Percentiles rank a stretch among this genome's conserved stretches.
Conservation (phyloP, 768 basidiomycete genomes). For the Rhizopogon vesiculosus region DNA sequence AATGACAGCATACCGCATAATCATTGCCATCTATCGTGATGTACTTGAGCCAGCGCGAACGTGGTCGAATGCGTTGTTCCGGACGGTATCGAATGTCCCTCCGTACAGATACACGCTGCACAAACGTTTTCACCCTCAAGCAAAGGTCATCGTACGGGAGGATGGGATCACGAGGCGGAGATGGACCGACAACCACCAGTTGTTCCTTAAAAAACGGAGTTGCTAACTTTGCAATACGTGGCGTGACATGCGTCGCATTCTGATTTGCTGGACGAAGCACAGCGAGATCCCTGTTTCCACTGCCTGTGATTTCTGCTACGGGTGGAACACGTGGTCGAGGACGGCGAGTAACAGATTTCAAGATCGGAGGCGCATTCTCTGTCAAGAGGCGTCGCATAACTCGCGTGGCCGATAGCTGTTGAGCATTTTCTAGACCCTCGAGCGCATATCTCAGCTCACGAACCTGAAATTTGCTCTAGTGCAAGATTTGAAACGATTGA, state of each 20-base stretch:
- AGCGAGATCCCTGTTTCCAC: conserved; percentile 48
- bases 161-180: conserved; percentile 16
- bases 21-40: conserved; percentile 38
- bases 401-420: conserved; percentile 14
- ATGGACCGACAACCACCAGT: conserved; percentile 49
- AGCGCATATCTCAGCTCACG: conserved; percentile 14
- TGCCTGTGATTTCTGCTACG: conserved; percentile 7
- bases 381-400: conserved; percentile 16
- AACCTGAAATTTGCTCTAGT: conserved; percentile 8
- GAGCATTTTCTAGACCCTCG: conserved; percentile 17
- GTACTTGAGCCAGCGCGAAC: conserved; percentile 32
- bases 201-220: conserved; percentile 48
- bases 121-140: conserved; percentile 16
- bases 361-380: conserved; percentile 7
- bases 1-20: conserved; percentile 34
- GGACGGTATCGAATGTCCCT: conserved; percentile 14
- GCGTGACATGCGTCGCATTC: conserved; percentile 58
- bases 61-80: conserved; percentile 29
- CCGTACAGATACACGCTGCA: conserved; percentile 12
- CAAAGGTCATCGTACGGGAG: conserved; percentile 7
- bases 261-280: conserved; percentile 54
- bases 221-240: conserved; percentile 49
- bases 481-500: neutral
- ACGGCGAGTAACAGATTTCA: conserved; percentile 5
- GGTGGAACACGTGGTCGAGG: neutral